Base-by-base conservation (phyloP, 1,139 yeast genomes). In the Magnusiomyces tetraspermus region DNA sequence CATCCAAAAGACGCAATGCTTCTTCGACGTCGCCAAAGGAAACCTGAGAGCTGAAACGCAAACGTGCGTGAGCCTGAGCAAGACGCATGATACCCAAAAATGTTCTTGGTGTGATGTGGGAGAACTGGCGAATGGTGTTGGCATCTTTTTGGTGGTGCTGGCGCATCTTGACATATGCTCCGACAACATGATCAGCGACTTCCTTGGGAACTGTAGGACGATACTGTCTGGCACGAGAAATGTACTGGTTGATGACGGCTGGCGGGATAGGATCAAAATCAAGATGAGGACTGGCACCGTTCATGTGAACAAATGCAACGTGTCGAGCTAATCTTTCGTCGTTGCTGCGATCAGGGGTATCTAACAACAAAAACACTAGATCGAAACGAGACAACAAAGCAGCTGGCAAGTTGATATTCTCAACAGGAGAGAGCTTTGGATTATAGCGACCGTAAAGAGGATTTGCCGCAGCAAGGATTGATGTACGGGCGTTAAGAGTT, bases 381-480 rank as follows among this genome's bases (percentile, higher is more conserved):
- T 94, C 99, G 67, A 94, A 94, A 73, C 99, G 84, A 31, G 98
- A 92, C 53, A 94, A 74, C 60, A 94, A 76, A 0, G 99, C 98
- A 0, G 98, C 97, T 15, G 98, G 99, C 54, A 94, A 75, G 66
- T 94, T 92, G 68, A 94, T 92, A 69, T 94, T 94, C 63, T 92
- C 97, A 58, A 89, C 85, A 2, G 98, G 97, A 3, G 96, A 85
- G 53, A 92, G 71, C 59, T 80, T 78, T 45, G 96, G 87, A 69
- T 94, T 92, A 70, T 94, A 94, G 59, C 98, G 80, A 55, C 98
- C 98, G 67, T 86, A 90, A 40, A 92, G 73, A 17, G 99, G 99
- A 72, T 94, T 94, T 6, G 99, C 99, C 37, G 98, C 98, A 0
- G 99, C 98, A 58, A 94, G 71, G 56, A 94, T 87, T 1, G 97